Conservation (phyloP, 179 eudicot genomes). For the Patellifolia procumbens region DNA sequence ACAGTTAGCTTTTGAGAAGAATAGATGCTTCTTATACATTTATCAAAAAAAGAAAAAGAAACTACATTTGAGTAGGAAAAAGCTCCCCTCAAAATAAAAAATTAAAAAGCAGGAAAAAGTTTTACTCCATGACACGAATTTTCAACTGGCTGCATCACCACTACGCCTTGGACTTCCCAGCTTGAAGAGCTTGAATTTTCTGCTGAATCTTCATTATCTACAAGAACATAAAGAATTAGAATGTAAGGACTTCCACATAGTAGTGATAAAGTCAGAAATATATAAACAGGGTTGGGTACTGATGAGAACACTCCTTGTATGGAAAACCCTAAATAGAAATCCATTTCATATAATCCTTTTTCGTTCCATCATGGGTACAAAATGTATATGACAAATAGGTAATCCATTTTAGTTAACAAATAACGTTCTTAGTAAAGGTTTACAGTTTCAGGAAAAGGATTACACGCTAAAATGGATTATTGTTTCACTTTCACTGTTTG, state of each 20-base stretch:
- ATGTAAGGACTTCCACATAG: not conserved
- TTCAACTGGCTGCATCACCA: constrained; percentile 1
- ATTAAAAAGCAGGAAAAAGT: not conserved
- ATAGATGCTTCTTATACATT: too few relatives aligned
- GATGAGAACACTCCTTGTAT: too few relatives aligned
- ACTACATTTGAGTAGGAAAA: not conserved
- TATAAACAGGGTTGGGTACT: not conserved
- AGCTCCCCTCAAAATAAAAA: too few relatives aligned
- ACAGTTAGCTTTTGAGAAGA: not conserved
- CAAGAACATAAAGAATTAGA: constrained; percentile 9
- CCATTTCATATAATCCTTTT: too few relatives aligned
- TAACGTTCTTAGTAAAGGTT: too few relatives aligned
- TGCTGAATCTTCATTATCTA: constrained; percentile 78
- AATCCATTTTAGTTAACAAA: too few relatives aligned
- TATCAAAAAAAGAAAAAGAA: not conserved
- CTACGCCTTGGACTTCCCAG: constrained; percentile 81
- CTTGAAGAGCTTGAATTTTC: constrained; percentile 75
- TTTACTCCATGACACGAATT: not conserved
- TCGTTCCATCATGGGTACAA: too few relatives aligned
- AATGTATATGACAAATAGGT: too few relatives aligned
- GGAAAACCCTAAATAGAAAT: too few relatives aligned
- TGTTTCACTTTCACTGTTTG: too few relatives aligned
- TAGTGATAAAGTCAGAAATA: not conserved
- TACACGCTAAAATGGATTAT: too few relatives aligned
- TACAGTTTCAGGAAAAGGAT: too few relatives aligned